Conservation (phyloP, 208 protist species). For the Leptomonas pyrrhocoris region DNA sequence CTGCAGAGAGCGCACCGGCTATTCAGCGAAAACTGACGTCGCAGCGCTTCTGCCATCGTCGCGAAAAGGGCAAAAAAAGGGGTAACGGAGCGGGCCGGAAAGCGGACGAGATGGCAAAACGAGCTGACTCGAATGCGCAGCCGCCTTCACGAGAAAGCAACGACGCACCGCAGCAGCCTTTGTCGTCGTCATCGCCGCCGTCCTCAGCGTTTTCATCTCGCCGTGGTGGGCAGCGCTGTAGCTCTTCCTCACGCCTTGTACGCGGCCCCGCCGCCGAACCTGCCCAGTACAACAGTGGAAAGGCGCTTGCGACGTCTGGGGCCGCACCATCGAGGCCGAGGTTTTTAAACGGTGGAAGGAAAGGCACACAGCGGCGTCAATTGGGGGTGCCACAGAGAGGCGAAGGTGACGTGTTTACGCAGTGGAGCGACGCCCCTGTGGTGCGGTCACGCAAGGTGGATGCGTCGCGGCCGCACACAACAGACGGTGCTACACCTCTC, state of each 20-base stretch:
- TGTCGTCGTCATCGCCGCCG: background rate
- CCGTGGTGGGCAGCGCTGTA: background rate
- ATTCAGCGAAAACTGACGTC: background rate
- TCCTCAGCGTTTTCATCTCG: slow-evolving; percentile 2
- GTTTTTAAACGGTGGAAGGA: background rate
- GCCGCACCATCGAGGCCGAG: background rate
- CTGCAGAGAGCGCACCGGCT: too few species aligned
- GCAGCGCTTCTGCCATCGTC: background rate
- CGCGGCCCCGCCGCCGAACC: background rate
- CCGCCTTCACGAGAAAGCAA: too few species aligned
- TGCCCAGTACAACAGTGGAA: background rate
- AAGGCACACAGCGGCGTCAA: background rate
- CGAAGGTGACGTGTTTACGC: background rate
- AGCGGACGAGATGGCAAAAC: background rate
- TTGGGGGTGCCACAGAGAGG: background rate
- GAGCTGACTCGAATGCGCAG: too few species aligned
- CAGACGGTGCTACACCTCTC: too few species aligned
- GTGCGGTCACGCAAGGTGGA: background rate
- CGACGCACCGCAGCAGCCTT: too few species aligned
- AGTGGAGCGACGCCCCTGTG: background rate
- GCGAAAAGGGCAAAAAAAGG: background rate
- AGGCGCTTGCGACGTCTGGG: background rate
- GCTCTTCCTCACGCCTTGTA: background rate
- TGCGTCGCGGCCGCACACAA: background rate
- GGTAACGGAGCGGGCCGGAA: background rate